Conservation (phyloP, 306 rosid genomes). For the Hippophae rhamnoides region DNA sequence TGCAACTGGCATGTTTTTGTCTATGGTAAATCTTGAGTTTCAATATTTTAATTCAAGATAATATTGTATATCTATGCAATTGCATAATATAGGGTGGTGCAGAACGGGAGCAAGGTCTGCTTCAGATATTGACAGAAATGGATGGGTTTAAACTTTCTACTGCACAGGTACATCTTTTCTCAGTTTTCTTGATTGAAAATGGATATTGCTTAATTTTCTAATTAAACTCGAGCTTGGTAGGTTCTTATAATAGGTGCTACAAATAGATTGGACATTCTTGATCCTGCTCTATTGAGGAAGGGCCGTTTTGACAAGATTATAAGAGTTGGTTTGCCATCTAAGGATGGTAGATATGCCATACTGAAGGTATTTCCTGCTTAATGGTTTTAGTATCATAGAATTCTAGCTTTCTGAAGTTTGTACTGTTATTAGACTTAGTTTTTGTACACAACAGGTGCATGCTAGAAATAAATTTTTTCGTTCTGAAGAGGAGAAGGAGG, state of each 20-base stretch:
- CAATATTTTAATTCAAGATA: not conserved
- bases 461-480: constrained; percentile 82
- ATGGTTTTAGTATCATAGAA: constrained; percentile 5
- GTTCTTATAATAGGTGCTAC: constrained; percentile 97
- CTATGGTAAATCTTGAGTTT: constrained; percentile 1
- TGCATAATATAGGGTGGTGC: constrained; percentile 75
- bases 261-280: constrained; percentile 92
- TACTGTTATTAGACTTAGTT: constrained; percentile 3
- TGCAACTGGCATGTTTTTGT: not conserved
- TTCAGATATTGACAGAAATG: constrained; percentile 92
- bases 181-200: constrained; percentile 3
- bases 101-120: constrained; percentile 95
- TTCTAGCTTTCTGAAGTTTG: constrained; percentile 8
- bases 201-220: constrained; percentile 16
- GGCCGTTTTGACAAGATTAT: constrained; percentile 98
- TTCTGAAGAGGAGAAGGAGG: constrained; percentile 74
- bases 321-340: constrained; percentile 94
- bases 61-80: not conserved
- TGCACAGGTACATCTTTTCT: constrained; percentile 48
- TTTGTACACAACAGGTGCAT: constrained; percentile 62
- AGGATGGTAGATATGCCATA: constrained; percentile 92
- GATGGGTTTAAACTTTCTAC: constrained; percentile 97
- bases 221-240: constrained; percentile 44
- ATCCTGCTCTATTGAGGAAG: constrained; percentile 93
- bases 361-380: constrained; percentile 49